These are phyloP conservation scores for Dryas drummondii DNA, from an alignment of 306 rosid genomes.

Conservation along the genomic window DNA sequence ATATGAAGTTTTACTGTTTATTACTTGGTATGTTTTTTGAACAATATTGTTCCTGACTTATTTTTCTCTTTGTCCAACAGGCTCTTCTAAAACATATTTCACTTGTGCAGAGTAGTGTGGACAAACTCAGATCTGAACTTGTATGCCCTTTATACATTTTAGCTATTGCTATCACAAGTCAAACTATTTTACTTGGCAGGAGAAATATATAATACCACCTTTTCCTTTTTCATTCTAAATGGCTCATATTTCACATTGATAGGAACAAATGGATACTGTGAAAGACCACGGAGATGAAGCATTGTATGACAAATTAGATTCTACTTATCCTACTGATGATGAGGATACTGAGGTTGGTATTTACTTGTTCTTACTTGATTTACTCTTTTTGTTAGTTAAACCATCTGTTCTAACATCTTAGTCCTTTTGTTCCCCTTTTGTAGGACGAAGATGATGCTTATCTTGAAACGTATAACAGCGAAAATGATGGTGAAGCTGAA, in stretches of 20 bases:
- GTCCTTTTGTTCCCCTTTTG: slow-evolving; percentile 9
- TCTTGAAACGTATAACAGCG: slow-evolving; percentile 43
- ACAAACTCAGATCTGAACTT: slow-evolving; percentile 62
- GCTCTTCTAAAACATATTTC: slow-evolving; percentile 73
- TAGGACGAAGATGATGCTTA: slow-evolving; percentile 55
- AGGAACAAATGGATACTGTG: slow-evolving; percentile 79
- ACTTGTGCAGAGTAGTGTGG: slow-evolving; percentile 59
- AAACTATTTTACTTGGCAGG: slow-evolving; percentile 4
- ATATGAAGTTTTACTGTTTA: too few species aligned
- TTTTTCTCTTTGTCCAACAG: slow-evolving; percentile 44
- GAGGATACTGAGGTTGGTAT: slow-evolving; percentile 64
- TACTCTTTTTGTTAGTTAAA: not conserved
- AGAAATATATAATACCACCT: not conserved
- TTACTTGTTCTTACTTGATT: slow-evolving; percentile 5
- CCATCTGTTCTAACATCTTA: not conserved
- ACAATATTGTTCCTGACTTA: slow-evolving; percentile 20
- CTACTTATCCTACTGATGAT: slow-evolving; percentile 56
- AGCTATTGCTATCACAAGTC: slow-evolving; percentile 15
- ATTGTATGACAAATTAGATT: slow-evolving; percentile 66
- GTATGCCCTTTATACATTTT: slow-evolving; percentile 44
- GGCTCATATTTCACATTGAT: slow-evolving; percentile 22
- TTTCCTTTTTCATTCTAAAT: not conserved
- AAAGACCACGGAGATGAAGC: slow-evolving; percentile 70
- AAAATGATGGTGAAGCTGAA: slow-evolving; percentile 42
- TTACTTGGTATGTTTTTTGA: not conserved